Conservation (phyloP, 306 rosid species). For the Pueraria montana region DNA sequence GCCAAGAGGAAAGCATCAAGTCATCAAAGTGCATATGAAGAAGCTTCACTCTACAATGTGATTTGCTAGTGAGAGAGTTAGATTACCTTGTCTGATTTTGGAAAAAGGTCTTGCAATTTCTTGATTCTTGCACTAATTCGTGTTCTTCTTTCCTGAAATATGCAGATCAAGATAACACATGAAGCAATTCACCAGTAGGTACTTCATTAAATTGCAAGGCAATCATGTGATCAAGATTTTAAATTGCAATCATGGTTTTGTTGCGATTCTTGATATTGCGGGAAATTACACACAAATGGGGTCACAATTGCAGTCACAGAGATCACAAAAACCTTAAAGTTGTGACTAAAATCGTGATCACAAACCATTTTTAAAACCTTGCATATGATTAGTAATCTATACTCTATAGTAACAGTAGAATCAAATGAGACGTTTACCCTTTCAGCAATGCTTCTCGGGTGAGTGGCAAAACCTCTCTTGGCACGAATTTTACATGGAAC, state of each 20-base stretch:
- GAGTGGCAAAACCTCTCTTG: constrained; percentile 95
- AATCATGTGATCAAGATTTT: neutral
- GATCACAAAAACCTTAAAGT: neutral
- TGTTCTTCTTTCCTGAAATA: constrained; percentile 81
- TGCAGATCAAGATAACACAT: constrained; percentile 13
- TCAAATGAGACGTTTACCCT: constrained; percentile 64
- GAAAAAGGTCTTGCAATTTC: constrained; percentile 84
- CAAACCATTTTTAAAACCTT: neutral
- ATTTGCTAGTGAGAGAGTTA: neutral
- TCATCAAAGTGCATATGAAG: constrained; percentile 19
- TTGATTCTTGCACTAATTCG: constrained; percentile 85
- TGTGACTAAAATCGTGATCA: neutral
- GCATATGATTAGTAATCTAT: neutral
- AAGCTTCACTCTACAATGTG: neutral
- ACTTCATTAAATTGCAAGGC: neutral
- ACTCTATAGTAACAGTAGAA: neutral
- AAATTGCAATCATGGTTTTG: neutral
- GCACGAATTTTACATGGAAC: constrained; percentile 87
- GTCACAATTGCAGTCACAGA: neutral
- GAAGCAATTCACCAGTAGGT: neutral
- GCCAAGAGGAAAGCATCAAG: constrained; percentile 42
- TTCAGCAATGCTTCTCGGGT: constrained; percentile 98
- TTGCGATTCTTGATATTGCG: neutral
- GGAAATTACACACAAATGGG: neutral
- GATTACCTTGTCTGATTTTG: constrained; percentile 85